Evolutionary conservation across 2,329 filamentous ascomycete genomes (phyloP), one percentile per base, ranked within the genome.

Genomic region (Aspergillus novofumigatus): DNA sequence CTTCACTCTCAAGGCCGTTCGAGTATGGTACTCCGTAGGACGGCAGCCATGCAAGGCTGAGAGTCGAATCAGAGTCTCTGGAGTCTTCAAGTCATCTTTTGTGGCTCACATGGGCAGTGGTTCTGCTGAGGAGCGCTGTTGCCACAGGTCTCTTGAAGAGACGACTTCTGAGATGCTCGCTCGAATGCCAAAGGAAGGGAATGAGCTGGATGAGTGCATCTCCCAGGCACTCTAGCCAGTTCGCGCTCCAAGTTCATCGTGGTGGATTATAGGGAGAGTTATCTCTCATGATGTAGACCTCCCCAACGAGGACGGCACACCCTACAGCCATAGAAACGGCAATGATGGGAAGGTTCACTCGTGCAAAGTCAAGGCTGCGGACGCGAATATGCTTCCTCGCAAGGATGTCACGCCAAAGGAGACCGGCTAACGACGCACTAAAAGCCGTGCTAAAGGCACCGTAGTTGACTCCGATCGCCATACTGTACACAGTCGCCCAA

Each of bases 391-490:
- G 82, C 67, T 91, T 91, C 28, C 86, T 77, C 0, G 70, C 73
- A 1, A 91, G 77, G 20, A 91, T 91, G 60, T 90, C 86, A 2
- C 86, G 79, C 88, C 88, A 91, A 0, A 91, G 74, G 8, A 91
- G 77, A 1, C 88, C 88, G 1, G 88, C 88, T 1, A 91, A 72
- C 0, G 87, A 89, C 0, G 87, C 88, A 61, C 86, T 89, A 63
- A 91, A 89, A 0, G 86, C 86, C 0, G 84, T 83, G 67, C 86
- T 89, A 67, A 90, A 91, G 0, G 88, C 88, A 3, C 88, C 88
- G 57, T 86, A 91, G 69, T 91, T 91, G 59, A 90, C 86, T 2
- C 87, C 87, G 0, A 91, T 74, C 0, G 88, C 88, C 86, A 91
- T 89, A 69, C 82, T 83, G 70, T 91, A 91, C 0, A 91, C 83